phyloP scores from a whole-genome alignment of 148 eudicot genomes.

The Hydrangea macrophylla region DNA sequence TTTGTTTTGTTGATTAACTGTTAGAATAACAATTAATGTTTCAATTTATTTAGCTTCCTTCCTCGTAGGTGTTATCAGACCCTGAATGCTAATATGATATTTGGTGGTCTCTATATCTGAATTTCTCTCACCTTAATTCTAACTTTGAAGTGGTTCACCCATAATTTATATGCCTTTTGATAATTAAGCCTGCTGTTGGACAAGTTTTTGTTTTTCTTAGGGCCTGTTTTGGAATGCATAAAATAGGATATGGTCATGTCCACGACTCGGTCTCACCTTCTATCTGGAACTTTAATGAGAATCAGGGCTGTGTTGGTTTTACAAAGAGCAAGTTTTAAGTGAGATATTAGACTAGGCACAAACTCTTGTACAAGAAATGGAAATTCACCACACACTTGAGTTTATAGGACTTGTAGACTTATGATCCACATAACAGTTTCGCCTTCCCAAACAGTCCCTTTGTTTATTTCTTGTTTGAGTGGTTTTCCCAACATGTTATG shows the following conservation, averaged over 20 bases:
- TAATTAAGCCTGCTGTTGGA: background rate
- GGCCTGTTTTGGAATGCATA: background rate
- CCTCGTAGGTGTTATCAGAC: background rate
- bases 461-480: background rate
- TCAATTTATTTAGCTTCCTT: no score
- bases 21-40: background rate
- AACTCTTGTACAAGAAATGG: no score
- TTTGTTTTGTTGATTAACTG: background rate
- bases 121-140: background rate
- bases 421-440: no score
- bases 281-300: no score
- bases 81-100: background rate
- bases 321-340: no score
- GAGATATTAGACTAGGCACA: no score
- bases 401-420: no score
- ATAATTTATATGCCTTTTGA: background rate
- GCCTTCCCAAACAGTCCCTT: no score
- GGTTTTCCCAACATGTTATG: background rate
- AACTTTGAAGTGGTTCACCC: background rate
- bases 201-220: background rate
- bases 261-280: no score
- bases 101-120: background rate
- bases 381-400: no score
- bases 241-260: no score
- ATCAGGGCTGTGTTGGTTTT: no score